Conservation (phyloP, 176 grass and related monocot genomes). For the Otatea glauca region DNA sequence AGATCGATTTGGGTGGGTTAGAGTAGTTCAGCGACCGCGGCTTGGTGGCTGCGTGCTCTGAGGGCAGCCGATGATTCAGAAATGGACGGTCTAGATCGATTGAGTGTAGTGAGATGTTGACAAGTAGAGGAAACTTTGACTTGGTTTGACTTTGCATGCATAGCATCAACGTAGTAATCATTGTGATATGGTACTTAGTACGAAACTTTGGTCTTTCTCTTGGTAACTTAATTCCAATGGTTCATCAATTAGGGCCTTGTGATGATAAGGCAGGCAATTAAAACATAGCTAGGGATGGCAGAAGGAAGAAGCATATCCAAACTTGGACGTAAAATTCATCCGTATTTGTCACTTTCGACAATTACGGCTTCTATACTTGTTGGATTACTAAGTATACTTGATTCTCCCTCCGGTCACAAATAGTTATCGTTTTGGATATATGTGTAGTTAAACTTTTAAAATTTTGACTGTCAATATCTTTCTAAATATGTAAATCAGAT, state of each 20-base stretch:
- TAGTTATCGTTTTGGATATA: too few relatives aligned
- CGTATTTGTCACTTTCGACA: not conserved
- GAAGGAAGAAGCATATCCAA: not conserved
- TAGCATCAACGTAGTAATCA: not conserved
- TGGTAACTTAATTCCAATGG: not conserved
- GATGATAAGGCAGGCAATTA: not conserved
- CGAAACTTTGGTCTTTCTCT: too few relatives aligned
- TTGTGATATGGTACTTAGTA: not conserved
- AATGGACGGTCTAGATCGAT: not conserved
- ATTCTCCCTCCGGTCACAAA: too few relatives aligned
- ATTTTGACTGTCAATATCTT: too few relatives aligned
- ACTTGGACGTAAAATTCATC: not conserved
- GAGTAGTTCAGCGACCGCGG: conserved; percentile 19
- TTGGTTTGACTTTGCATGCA: not conserved
- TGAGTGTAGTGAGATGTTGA: not conserved
- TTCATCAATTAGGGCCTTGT: not conserved
- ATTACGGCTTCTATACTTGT: not conserved
- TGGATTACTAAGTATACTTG: not conserved
- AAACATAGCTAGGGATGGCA: not conserved
- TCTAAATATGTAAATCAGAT: too few relatives aligned
- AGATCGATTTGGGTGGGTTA: not conserved
- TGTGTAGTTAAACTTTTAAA: too few relatives aligned
- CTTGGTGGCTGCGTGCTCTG: not conserved
- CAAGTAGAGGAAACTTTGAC: not conserved
- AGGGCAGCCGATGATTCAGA: not conserved